These are phyloP conservation scores for Hypocreales sp. DNA, from an alignment of 2,329 filamentous ascomycete species.

Conservation along the genomic window DNA sequence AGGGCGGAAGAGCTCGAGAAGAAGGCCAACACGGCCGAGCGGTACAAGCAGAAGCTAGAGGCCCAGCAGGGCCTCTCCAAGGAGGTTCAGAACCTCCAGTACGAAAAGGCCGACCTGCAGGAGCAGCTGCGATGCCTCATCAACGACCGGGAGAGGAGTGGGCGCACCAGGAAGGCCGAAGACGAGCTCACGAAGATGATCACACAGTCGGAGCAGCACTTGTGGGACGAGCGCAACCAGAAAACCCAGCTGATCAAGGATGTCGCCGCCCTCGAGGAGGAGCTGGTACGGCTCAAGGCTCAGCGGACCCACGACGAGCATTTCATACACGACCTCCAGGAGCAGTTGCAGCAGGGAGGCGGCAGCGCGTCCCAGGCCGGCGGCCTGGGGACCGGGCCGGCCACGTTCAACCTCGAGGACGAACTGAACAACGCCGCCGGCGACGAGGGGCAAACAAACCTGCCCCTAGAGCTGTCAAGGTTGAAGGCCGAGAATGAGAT, in stretches of 20 bases:
- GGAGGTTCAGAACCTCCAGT: slow-evolving; percentile 38
- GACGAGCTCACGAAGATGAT: slow-evolving; percentile 25
- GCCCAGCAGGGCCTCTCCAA: slow-evolving; percentile 37
- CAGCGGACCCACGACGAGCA: slow-evolving; percentile 34
- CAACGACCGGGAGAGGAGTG: slow-evolving; percentile 17
- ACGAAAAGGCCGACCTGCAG: slow-evolving; percentile 37
- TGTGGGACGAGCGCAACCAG: slow-evolving; percentile 27
- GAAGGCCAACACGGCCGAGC: slow-evolving; percentile 47
- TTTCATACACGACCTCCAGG: slow-evolving; percentile 42
- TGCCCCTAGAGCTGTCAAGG: slow-evolving; percentile 38
- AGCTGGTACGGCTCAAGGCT: slow-evolving; percentile 30
- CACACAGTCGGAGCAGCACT: slow-evolving; percentile 23
- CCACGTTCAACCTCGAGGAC: slow-evolving; percentile 36
- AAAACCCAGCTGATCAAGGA: slow-evolving; percentile 31
- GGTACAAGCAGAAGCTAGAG: slow-evolving; percentile 48
- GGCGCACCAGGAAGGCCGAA: slow-evolving; percentile 19
- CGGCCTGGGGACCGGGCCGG: slow-evolving; percentile 5
- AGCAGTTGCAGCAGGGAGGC: slow-evolving; percentile 32
- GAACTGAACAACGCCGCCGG: slow-evolving; percentile 37
- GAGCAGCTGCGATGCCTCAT: slow-evolving; percentile 26
- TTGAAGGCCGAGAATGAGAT: slow-evolving; percentile 47
- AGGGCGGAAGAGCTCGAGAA: slow-evolving; percentile 42
- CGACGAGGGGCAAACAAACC: slow-evolving; percentile 19
- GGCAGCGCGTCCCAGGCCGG: slow-evolving; percentile 7
- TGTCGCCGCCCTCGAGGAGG: slow-evolving; percentile 25